Evolutionary conservation across 2,329 filamentous ascomycete species (phyloP).

Genomic region (Alternaria sp.): DNA sequence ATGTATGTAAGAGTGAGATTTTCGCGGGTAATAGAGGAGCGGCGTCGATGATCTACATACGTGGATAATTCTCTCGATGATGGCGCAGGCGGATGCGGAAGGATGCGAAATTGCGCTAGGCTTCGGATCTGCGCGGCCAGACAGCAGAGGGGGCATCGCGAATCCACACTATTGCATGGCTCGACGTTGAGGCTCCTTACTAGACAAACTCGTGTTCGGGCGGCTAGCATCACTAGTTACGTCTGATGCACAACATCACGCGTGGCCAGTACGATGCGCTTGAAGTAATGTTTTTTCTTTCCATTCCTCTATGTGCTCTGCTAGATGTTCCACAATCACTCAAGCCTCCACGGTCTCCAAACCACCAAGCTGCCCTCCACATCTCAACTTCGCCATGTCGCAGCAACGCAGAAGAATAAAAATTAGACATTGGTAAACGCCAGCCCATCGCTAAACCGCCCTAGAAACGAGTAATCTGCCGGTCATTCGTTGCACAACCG

Average conservation of each 20-base stretch:
- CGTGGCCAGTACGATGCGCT: neutral
- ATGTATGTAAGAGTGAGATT: neutral
- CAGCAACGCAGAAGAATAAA: constrained; percentile 19
- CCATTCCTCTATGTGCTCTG: constrained; percentile 22
- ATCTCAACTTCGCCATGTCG: neutral
- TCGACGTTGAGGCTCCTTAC: neutral
- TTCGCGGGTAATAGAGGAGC: neutral
- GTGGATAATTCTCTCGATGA: neutral
- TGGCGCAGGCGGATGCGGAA: neutral
- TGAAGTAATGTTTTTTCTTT: constrained; percentile 11
- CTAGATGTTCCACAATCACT: constrained; percentile 9
- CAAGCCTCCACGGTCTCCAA: constrained; percentile 4
- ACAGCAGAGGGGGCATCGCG: neutral
- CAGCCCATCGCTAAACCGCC: constrained; percentile 23
- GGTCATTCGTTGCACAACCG: constrained; percentile 21
- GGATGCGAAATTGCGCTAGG: neutral
- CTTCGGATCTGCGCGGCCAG: constrained; percentile 2
- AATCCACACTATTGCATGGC: neutral
- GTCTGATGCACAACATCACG: neutral
- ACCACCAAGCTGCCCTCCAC: neutral
- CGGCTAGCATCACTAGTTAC: neutral
- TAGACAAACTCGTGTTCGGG: neutral
- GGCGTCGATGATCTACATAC: constrained; percentile 2
- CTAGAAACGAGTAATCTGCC: constrained; percentile 22
- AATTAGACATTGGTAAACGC: constrained; percentile 33